Percentiles rank a stretch among this genome's conserved stretches.
Evolutionary conservation across 345 rosid genomes (phyloP).

Genomic region (Euclidium syriacum): DNA sequence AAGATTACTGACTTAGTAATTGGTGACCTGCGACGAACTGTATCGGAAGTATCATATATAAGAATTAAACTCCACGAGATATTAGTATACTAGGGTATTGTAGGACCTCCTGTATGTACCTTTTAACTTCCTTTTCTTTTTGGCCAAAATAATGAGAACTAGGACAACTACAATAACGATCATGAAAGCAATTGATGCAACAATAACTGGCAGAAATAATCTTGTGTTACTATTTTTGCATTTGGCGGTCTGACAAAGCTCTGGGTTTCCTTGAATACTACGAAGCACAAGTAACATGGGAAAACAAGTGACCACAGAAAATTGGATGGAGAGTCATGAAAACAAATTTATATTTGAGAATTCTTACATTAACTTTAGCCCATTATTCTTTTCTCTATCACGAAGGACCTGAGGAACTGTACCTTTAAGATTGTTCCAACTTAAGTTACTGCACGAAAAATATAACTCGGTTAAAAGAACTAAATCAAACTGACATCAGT

Average conservation of each 20-base stretch:
- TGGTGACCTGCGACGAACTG: too few species aligned
- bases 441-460: conserved; percentile 37
- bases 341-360: too few species aligned
- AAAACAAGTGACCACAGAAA: neutral
- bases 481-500: too few species aligned
- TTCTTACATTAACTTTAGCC: conserved; percentile 18
- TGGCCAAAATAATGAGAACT: neutral
- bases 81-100: too few species aligned
- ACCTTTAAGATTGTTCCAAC: conserved; percentile 28
- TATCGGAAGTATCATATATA: neutral
- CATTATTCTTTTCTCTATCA: neutral
- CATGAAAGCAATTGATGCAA: conserved; percentile 17
- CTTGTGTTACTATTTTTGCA: conserved; percentile 3
- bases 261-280: too few species aligned
- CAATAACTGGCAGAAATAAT: neutral
- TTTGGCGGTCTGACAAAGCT: neutral
- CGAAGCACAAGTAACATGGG: neutral
- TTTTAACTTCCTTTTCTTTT: neutral
- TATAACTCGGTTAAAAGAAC: too few species aligned
- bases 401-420: conserved; percentile 19
- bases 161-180: neutral
- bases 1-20: neutral
- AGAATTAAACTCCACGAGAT: neutral
- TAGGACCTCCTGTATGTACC: neutral
- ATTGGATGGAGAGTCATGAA: neutral